Conservation (phyloP, 2,329 filamentous ascomycete genomes). For the Verruconis gallopava region DNA sequence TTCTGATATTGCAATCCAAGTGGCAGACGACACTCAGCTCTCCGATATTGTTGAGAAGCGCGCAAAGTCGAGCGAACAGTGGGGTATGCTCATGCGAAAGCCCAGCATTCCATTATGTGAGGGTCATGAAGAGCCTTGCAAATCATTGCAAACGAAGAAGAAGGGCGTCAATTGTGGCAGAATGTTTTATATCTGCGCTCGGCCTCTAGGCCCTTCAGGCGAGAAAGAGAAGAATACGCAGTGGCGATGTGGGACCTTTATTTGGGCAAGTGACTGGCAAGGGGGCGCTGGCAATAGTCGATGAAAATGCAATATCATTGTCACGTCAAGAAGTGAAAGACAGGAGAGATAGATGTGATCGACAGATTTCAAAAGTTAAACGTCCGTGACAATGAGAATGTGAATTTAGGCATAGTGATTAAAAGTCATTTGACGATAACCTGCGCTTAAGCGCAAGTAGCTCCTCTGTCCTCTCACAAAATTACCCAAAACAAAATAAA, state of each 20-base stretch:
- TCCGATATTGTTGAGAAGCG: conserved; percentile 46
- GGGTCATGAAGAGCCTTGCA: conserved; percentile 71
- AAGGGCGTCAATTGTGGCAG: conserved; percentile 65
- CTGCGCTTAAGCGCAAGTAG: too few species aligned
- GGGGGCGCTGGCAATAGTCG: conserved; percentile 13
- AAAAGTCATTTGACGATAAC: too few species aligned
- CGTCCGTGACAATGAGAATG: too few species aligned
- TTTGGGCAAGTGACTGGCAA: conserved; percentile 53
- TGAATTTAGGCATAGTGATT: too few species aligned
- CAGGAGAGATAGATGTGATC: too few species aligned
- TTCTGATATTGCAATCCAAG: too few species aligned
- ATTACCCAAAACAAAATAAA: too few species aligned
- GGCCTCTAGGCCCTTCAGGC: conserved; percentile 75
- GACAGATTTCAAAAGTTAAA: too few species aligned
- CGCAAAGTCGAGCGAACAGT: conserved; percentile 63
- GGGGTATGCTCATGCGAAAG: conserved; percentile 72
- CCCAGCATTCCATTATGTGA: conserved; percentile 68
- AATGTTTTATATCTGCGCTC: conserved; percentile 53
- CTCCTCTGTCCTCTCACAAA: too few species aligned
- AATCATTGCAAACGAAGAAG: conserved; percentile 75
- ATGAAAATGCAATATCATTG: not conserved
- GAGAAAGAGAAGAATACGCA: conserved; percentile 72
- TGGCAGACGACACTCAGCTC: not conserved
- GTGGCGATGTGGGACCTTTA: conserved; percentile 82
- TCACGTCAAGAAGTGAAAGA: too few species aligned